A percentile compares a stretch with the other conserved stretches of the same genome.
Evolutionary conservation across 169 alveolate genomes (phyloP).

Genomic region (Fabrea salina): DNA sequence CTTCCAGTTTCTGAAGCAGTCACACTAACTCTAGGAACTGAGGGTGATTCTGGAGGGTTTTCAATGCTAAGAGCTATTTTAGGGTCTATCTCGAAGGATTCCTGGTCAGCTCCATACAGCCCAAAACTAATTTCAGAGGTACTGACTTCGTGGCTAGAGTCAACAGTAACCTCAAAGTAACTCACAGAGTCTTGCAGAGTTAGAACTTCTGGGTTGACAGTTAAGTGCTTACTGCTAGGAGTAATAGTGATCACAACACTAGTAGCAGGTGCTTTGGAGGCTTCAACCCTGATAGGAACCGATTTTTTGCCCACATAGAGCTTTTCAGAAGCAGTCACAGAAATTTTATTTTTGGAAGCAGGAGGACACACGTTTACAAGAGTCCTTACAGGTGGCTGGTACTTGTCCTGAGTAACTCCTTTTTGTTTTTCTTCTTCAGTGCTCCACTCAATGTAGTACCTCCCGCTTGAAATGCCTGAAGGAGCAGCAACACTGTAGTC

Average conservation of each 20-base stretch:
- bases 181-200: not conserved
- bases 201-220: not conserved
- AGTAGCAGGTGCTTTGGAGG: not conserved
- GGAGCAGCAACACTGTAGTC: not conserved
- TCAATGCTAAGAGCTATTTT: not conserved
- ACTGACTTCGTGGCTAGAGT: not conserved
- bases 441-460: not conserved
- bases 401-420: not conserved
- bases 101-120: not conserved
- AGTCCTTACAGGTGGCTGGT: not conserved
- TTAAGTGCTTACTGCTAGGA: not conserved
- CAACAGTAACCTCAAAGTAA: not conserved
- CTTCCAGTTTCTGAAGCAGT: not conserved
- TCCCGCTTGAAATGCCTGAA: not conserved
- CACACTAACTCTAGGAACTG: not conserved
- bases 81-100: not conserved
- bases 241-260: not conserved
- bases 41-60: not conserved
- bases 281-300: not conserved
- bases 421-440: not conserved
- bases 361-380: not conserved
- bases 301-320: not conserved
- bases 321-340: not conserved
- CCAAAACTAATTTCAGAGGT: too few relatives aligned
- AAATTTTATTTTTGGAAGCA: not conserved